Percentiles rank a stretch among this genome's conserved stretches.
These are phyloP conservation scores for Geranomyces variabilis DNA, from an alignment of 192 early-diverging fungal genomes.

Conservation along the genomic window DNA sequence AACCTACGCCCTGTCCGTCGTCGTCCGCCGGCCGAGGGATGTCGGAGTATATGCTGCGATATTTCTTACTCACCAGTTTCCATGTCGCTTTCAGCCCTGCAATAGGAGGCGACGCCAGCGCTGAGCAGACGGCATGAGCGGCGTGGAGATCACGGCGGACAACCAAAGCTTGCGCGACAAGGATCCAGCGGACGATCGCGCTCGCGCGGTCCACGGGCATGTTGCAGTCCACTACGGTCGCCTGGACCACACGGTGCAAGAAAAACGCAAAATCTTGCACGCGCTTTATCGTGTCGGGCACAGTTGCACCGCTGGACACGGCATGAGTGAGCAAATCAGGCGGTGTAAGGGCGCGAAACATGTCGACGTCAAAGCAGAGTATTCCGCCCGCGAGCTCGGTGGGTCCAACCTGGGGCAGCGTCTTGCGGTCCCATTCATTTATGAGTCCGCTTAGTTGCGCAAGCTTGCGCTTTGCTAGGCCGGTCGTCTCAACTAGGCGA, in stretches of 20 bases:
- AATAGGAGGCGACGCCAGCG: slow-evolving; percentile 9
- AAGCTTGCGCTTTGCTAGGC: slow-evolving; percentile 11
- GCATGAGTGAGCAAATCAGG: slow-evolving; percentile 9
- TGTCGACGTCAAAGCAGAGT: slow-evolving; percentile 21
- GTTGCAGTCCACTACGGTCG: slow-evolving; percentile 4
- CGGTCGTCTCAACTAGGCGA: slow-evolving; percentile 22
- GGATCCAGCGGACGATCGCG: slow-evolving; percentile 24
- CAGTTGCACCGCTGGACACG: background rate
- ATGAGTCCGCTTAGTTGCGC: slow-evolving; percentile 1
- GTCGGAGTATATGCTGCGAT: slow-evolving; percentile 3
- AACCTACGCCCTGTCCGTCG: background rate
- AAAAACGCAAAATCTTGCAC: slow-evolving; percentile 19
- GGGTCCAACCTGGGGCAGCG: background rate
- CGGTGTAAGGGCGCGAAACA: slow-evolving; percentile 23
- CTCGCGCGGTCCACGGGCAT: slow-evolving; percentile 11
- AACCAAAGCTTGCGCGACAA: slow-evolving; percentile 4
- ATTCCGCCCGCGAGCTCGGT: background rate
- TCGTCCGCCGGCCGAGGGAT: background rate
- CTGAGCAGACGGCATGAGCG: slow-evolving; percentile 15
- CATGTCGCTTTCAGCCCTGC: slow-evolving; percentile 21
- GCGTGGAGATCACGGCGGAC: slow-evolving; percentile 11
- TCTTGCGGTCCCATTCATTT: slow-evolving; percentile 14
- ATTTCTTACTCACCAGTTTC: slow-evolving; percentile 24
- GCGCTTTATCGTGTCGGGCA: slow-evolving; percentile 13
- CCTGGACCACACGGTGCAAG: slow-evolving; percentile 24